These are phyloP conservation scores for Salicornia ramosissima DNA, from an alignment of 148 eudicot species.

Conservation along the genomic window DNA sequence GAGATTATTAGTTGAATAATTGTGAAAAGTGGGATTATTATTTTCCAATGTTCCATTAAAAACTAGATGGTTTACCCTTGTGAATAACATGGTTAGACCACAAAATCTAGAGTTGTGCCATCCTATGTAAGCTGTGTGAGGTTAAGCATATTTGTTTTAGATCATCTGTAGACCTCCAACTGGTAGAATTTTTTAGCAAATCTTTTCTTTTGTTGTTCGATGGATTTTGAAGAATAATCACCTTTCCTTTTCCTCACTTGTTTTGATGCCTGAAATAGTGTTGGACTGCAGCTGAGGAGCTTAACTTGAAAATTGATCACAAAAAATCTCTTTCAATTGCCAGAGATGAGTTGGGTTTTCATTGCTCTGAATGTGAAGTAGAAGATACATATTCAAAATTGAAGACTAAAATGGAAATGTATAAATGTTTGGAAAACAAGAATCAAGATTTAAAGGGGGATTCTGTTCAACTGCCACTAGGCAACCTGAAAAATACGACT, in stretches of 20 bases:
- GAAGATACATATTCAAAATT: slow-evolving; percentile 38
- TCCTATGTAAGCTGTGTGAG: not conserved
- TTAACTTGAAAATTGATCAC: slow-evolving; percentile 51
- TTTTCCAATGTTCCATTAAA: no score
- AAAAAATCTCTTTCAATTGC: slow-evolving; percentile 46
- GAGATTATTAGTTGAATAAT: no score
- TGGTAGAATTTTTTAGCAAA: not conserved
- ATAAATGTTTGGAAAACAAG: slow-evolving; percentile 28
- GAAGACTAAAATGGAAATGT: slow-evolving; percentile 42
- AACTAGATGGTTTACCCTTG: no score
- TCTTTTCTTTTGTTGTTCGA: not conserved
- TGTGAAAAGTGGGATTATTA: no score
- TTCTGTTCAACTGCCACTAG: slow-evolving; percentile 8
- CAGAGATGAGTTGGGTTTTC: slow-evolving; percentile 42
- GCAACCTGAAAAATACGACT: slow-evolving; percentile 11
- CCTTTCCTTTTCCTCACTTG: slow-evolving; percentile 3
- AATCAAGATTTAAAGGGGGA: slow-evolving; percentile 4
- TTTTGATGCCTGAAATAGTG: slow-evolving; percentile 43
- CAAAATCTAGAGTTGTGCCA: no score
- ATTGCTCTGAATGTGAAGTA: slow-evolving; percentile 55
- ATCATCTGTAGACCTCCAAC: not conserved
- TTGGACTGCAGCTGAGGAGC: slow-evolving; percentile 67
- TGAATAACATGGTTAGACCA: no score
- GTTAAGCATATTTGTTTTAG: not conserved
- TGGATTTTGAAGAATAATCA: not conserved